Evolutionary conservation across 345 rosid genomes (phyloP), one percentile per base, ranked within the genome.

Genomic region (Gossypium longicalyx): DNA sequence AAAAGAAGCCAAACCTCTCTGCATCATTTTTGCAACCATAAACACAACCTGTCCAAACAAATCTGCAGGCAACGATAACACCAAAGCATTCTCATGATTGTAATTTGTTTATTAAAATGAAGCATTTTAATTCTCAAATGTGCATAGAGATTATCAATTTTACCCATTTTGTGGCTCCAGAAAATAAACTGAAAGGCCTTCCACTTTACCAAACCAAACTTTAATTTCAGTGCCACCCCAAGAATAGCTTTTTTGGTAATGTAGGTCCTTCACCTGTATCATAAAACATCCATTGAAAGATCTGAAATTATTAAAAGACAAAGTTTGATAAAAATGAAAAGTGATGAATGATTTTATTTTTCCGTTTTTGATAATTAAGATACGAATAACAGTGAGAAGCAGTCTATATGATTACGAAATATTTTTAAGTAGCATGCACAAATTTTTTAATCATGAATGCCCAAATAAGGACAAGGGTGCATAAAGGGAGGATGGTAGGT

Each of bases 91-190:
- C 45, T 60, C 49, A 70, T 41, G 63, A 63, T n/a, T 56, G 54
- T 12, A 64, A 19, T 71, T 11, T 73, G 12, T 58, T 49, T 23
- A 63, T 22, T 41, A 59, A 22, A 53, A 17, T 20, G 29, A 25
- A 49, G 71, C 12, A 19, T 38, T 69, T 69, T 4, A 8, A 16
- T 51, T 25, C 38, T 47, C 52, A 52, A 38, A 34, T 41, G 71
- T 59, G 17, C 11, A 47, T 23, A 9, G 76, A 23, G 67, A 77
- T 57, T 53, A 64, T 47, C 56, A 71, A 67, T 51, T 57, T 83
- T 85, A 94, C 98, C 97, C 91, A 69, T 92, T 94, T 60, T 88
- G 97, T 66, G 97, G 97, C 73, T 94, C 98, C 83, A 92, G 80
- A 78, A 94, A 90, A 84, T 90, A 90, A 77, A 90, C 98, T 16